Percentiles rank a stretch among this genome's conserved stretches.
Conservation (phyloP, 345 rosid species). For the Moricandia arvensis region DNA sequence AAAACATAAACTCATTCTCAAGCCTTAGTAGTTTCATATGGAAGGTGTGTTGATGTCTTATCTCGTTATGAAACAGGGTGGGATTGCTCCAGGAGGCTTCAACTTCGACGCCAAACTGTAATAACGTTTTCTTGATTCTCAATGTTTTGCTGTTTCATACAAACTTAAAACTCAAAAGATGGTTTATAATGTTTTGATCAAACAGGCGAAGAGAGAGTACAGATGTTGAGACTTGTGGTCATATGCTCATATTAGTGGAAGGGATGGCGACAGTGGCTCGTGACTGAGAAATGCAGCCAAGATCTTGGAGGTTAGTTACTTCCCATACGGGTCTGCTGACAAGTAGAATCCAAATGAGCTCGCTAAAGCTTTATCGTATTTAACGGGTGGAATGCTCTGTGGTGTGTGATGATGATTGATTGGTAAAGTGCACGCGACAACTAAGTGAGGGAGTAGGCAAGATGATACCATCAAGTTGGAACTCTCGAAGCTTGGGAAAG, state of each 20-base stretch:
- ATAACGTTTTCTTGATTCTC: constrained; percentile 24
- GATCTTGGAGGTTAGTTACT: constrained; percentile 60
- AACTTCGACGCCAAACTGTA: constrained; percentile 96
- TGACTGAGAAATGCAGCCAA: constrained; percentile 77
- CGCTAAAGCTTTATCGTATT: too few relatives aligned
- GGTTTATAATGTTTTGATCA: background rate
- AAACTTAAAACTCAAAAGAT: background rate
- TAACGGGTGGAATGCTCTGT: too few relatives aligned
- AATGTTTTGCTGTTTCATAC: background rate
- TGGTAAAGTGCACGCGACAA: too few relatives aligned
- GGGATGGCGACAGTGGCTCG: constrained; percentile 96
- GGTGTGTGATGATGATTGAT: background rate
- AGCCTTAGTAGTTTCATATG: background rate
- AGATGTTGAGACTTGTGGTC: constrained; percentile 92
- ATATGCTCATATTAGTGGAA: constrained; percentile 82
- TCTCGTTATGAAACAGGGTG: constrained; percentile 52
- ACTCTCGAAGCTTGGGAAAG: too few relatives aligned
- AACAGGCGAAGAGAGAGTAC: constrained; percentile 92
- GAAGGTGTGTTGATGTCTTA: background rate
- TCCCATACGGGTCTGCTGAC: too few relatives aligned
- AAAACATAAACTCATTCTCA: background rate
- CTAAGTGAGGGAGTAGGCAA: too few relatives aligned
- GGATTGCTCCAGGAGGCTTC: constrained; percentile 95
- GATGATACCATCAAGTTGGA: too few relatives aligned
- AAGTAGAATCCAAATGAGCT: too few relatives aligned